Evolutionary conservation across 495 filamentous ascomycete species (phyloP), one percentile per base, ranked within the genome.

Genomic region (Penicillium mononematosum): DNA sequence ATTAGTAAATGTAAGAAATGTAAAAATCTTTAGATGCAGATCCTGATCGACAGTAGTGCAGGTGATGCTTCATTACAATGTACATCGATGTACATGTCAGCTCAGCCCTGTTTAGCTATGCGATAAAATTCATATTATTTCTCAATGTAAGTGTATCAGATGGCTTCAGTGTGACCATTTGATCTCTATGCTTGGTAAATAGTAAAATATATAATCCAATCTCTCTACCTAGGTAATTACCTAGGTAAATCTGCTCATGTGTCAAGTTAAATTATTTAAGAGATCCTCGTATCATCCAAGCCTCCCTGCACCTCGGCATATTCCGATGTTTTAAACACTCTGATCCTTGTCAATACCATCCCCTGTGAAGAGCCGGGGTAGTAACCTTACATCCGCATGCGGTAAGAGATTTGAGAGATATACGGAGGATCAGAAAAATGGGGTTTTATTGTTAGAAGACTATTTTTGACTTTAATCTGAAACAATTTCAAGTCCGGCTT

Each of bases 31-130:
- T 29, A 38, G 11, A n/a, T 57, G 56, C 50, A 58, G 58, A 64
- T 67, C 61, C 42, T 46, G 64, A 69, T 67, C 64, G 61, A 64
- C 64, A 20, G 59, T 60, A 55, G 53, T 22, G 22, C 22, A 22
- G 48, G 59, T 66, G 55, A 67, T 64, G 42, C 29, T 27, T 2
- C 22, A 22, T 63, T 66, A 56, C 16, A 39, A 39, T n/a, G 16
- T 39, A 39, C 36, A 7, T 16, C 4, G 11, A 34, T 12, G 34
- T 39, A 39, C 65, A 45, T 66, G 55, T 63, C 60, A 61, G 63
- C 65, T 66, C 53, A 68, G 62, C 58, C 65, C 50, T 55, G 51
- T 56, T 55, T 38, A 49, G 60, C 57, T 60, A 52, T 22, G 22
- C 22, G 22, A 22, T 29, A 32, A 10, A 44, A 44, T 16, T 22